Percentiles rank a stretch among this genome's conserved stretches.
Conservation (phyloP, 495 filamentous ascomycete species). For the Friedmanniomyces endolithicus region DNA sequence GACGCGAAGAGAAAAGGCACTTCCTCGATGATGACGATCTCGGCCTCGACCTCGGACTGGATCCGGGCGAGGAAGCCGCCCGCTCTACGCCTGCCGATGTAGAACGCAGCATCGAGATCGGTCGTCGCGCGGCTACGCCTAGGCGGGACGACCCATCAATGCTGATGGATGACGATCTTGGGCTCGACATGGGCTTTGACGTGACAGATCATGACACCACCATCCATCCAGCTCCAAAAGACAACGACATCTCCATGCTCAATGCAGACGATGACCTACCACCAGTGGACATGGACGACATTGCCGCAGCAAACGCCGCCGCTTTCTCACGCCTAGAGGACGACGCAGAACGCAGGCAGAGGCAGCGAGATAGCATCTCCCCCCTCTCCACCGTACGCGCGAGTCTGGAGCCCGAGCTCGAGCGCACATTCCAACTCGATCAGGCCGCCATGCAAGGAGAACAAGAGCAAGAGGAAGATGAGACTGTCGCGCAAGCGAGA, state of each 20-base stretch:
- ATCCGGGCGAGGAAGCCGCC: slow-evolving; percentile 43
- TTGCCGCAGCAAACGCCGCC: slow-evolving; percentile 13
- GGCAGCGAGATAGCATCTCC: slow-evolving; percentile 49
- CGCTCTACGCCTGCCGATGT: slow-evolving; percentile 31
- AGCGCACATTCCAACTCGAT: slow-evolving; percentile 37
- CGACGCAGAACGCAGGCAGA: slow-evolving; percentile 34
- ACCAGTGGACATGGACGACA: slow-evolving; percentile 48
- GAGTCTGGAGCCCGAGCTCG: slow-evolving; percentile 44
- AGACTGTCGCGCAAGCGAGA: slow-evolving; percentile 32
- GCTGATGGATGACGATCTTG: slow-evolving; percentile 50
- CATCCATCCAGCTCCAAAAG: not conserved
- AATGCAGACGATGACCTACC: slow-evolving; percentile 39
- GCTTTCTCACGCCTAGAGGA: slow-evolving; percentile 29
- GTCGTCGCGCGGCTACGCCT: slow-evolving; percentile 61
- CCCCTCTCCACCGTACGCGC: slow-evolving; percentile 50
- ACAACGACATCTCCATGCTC: slow-evolving; percentile 5
- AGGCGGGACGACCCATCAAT: slow-evolving; percentile 50
- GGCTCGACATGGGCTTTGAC: slow-evolving; percentile 44
- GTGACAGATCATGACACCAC: slow-evolving; percentile 3
- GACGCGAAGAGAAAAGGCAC: slow-evolving; percentile 1
- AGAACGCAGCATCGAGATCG: slow-evolving; percentile 65
- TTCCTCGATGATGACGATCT: slow-evolving; percentile 44
- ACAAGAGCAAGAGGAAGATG: slow-evolving; percentile 28
- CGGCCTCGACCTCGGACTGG: slow-evolving; percentile 47
- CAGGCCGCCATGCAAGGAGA: slow-evolving; percentile 15